Conservation (phyloP, 1,139 yeast genomes). For the Blastobotrys arbuscula region DNA sequence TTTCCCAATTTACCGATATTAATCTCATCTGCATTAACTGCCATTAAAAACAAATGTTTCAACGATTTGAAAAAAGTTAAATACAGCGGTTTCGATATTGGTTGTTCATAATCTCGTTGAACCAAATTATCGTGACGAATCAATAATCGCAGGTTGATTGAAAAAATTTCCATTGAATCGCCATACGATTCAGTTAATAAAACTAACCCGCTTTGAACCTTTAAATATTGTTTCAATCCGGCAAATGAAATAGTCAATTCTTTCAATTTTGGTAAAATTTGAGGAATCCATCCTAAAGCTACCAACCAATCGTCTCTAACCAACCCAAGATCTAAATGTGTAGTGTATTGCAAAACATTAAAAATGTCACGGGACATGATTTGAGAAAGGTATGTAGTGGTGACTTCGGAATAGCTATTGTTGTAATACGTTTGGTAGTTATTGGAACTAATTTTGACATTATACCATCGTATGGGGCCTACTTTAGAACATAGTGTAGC, state of each 20-base stretch:
- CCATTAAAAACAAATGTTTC: neutral
- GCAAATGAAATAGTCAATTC: neutral
- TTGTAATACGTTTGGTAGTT: neutral
- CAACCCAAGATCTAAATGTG: neutral
- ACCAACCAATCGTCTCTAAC: slow-evolving; percentile 1
- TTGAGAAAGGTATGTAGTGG: neutral
- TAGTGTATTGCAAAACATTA: neutral
- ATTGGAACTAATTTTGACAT: neutral
- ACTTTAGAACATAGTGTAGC: neutral
- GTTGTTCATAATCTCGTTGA: neutral
- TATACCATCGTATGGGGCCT: neutral
- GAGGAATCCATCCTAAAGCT: slow-evolving; percentile 1
- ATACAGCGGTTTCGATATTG: neutral
- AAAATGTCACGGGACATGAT: neutral
- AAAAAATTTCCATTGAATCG: neutral
- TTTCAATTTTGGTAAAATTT: neutral
- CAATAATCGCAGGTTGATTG: neutral
- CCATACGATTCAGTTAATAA: neutral
- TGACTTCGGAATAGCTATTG: neutral
- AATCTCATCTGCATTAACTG: neutral
- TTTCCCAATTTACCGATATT: neutral
- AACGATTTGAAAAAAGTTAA: neutral
- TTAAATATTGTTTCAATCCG: neutral
- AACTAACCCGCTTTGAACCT: neutral
- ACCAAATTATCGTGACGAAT: neutral